A percentile compares a stretch with the other conserved stretches of the same genome.
Evolutionary conservation across 2,329 filamentous ascomycete species (phyloP).

Genomic region (Aspergillus sp.): DNA sequence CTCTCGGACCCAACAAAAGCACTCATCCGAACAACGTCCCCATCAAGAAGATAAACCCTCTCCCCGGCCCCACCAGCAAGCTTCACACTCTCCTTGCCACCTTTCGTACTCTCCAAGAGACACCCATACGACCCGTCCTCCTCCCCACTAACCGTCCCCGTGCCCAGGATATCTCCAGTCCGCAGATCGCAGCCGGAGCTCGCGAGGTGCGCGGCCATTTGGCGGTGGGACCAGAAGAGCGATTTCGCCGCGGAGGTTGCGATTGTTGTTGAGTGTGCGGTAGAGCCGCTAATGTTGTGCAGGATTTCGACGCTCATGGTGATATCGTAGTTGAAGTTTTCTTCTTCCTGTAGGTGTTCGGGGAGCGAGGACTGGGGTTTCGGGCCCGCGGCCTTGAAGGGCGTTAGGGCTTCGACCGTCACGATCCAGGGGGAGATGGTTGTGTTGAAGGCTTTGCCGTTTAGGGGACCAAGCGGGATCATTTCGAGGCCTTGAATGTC

Average conservation of each 20-base stretch:
- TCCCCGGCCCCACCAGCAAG: constrained; percentile 22
- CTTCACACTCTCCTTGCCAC: constrained; percentile 27
- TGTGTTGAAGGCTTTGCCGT: constrained; percentile 65
- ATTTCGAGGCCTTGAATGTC: constrained; percentile 67
- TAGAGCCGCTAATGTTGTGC: background rate
- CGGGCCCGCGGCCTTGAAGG: constrained; percentile 26
- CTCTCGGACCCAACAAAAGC: constrained; percentile 27
- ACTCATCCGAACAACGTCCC: constrained; percentile 35
- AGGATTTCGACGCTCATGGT: constrained; percentile 28
- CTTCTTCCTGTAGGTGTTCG: constrained; percentile 25
- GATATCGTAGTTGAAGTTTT: constrained; percentile 27
- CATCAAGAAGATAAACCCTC: constrained; percentile 31
- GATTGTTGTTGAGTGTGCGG: background rate
- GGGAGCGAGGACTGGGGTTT: constrained; percentile 22
- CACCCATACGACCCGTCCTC: constrained; percentile 29
- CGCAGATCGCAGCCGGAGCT: constrained; percentile 33
- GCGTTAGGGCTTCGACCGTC: constrained; percentile 62
- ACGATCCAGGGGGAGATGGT: constrained; percentile 66
- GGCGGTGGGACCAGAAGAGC: constrained; percentile 35
- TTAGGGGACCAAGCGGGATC: constrained; percentile 64
- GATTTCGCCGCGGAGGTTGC: constrained; percentile 25
- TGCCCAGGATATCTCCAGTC: constrained; percentile 38
- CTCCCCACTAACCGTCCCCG: constrained; percentile 36
- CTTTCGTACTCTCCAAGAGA: constrained; percentile 35
- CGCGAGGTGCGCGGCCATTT: constrained; percentile 38